phyloP scores from a whole-genome alignment of 805 yeast species.

The Scheffersomyces lignosus region DNA sequence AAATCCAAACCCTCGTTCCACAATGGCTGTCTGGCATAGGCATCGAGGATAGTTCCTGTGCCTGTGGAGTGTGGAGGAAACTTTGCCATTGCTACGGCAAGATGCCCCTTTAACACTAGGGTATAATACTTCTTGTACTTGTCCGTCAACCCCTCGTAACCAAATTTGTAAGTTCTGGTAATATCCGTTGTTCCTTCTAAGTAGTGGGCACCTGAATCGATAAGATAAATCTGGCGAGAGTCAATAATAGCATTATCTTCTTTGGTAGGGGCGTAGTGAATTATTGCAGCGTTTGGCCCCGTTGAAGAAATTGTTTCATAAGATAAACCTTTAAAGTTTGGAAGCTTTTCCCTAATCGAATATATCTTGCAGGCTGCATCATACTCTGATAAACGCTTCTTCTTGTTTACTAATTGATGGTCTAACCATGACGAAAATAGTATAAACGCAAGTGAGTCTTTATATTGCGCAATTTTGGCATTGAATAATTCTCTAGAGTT shows the following conservation, averaged over 20 bases:
- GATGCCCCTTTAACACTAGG: constrained; percentile 85
- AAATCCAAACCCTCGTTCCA: constrained; percentile 85
- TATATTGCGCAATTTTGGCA: constrained; percentile 71
- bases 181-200: constrained; percentile 96
- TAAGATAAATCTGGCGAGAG: constrained; percentile 65
- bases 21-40: constrained; percentile 77
- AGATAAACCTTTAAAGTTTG: constrained; percentile 64
- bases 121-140: constrained; percentile 72
- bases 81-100: constrained; percentile 76
- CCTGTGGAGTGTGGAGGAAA: constrained; percentile 66
- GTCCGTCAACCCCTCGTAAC: constrained; percentile 23
- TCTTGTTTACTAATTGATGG: constrained; percentile 43
- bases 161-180: constrained; percentile 81
- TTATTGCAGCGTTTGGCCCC: constrained; percentile 73
- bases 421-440: constrained; percentile 85
- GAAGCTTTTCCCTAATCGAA: constrained; percentile 52
- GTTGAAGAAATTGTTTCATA: constrained; percentile 77
- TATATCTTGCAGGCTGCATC: constrained; percentile 63
- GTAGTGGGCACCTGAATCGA: constrained; percentile 92
- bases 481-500: constrained; percentile 71
- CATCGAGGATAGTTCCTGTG: constrained; percentile 75
- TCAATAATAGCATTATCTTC: constrained; percentile 61
- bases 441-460: constrained; percentile 78
- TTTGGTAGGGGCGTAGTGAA: constrained; percentile 71
- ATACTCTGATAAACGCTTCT: constrained; percentile 53